A percentile compares a stretch with the other conserved stretches of the same genome.
Conservation (phyloP, 768 basidiomycete species). For the Fomitopsis pulvina region DNA sequence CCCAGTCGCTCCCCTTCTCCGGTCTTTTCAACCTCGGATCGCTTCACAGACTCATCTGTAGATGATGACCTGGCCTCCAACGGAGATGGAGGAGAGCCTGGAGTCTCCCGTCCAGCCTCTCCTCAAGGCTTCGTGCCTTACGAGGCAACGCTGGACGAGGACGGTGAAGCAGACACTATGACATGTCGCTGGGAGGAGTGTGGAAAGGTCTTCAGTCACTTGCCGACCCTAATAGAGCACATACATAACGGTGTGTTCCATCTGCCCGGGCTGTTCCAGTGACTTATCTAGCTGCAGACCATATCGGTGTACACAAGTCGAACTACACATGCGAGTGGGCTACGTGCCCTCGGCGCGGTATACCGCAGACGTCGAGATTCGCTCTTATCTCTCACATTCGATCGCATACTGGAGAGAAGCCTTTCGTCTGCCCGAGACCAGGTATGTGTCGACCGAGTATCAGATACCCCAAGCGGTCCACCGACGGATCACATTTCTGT, state of each 20-base stretch:
- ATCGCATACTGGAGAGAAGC: slow-evolving; percentile 92
- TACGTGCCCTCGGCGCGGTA: slow-evolving; percentile 70
- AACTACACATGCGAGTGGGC: slow-evolving; percentile 89
- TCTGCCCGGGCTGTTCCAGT: neutral
- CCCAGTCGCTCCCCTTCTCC: slow-evolving; percentile 34
- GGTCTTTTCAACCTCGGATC: slow-evolving; percentile 21
- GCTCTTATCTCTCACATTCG: slow-evolving; percentile 88
- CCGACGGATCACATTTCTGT: neutral
- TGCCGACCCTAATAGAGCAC: slow-evolving; percentile 74
- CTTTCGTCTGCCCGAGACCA: slow-evolving; percentile 75
- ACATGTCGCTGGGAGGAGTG: slow-evolving; percentile 86
- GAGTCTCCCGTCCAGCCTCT: slow-evolving; percentile 35
- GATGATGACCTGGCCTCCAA: slow-evolving; percentile 12
- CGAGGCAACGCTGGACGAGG: slow-evolving; percentile 15
- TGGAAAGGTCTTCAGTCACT: slow-evolving; percentile 61
- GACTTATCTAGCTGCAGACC: slow-evolving; percentile 37
- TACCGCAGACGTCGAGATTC: slow-evolving; percentile 84
- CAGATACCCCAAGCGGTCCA: neutral
- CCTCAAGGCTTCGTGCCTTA: slow-evolving; percentile 20
- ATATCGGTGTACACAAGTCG: slow-evolving; percentile 79
- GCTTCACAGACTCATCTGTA: slow-evolving; percentile 20
- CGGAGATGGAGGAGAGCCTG: slow-evolving; percentile 11
- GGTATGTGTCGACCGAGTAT: slow-evolving; percentile 40
- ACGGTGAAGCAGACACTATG: slow-evolving; percentile 44
- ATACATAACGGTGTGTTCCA: slow-evolving; percentile 64